Evolutionary conservation across 177 flowering plant species (phyloP).

Genomic region (Vitis hybrid): DNA sequence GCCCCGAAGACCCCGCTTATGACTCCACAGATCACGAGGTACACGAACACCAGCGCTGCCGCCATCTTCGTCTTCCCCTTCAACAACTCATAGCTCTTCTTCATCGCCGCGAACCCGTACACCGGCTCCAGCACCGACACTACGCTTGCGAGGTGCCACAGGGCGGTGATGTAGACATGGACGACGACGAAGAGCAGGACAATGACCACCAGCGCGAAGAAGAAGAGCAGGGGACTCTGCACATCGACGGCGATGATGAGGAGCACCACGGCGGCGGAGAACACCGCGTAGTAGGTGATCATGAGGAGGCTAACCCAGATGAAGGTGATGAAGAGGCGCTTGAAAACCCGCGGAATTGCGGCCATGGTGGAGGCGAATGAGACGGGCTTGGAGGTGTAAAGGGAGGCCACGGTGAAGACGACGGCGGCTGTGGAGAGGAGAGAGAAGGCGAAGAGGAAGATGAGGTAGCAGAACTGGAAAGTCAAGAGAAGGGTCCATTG

Average conservation of each 20-base stretch:
- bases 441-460: no score
- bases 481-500: no score
- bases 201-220: constrained; percentile 33
- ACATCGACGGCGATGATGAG: constrained; percentile 43
- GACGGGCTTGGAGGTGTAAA: no score
- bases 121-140: constrained; percentile 84
- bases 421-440: no score
- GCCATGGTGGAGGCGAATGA: no score
- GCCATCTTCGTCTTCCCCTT: constrained; percentile 62
- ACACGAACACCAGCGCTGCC: constrained; percentile 47
- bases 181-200: constrained; percentile 50
- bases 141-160: constrained; percentile 94
- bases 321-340: no score
- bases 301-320: no score
- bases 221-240: constrained; percentile 28
- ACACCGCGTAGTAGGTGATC: constrained; percentile 46
- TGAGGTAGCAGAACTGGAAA: no score
- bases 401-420: no score
- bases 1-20: constrained; percentile 53
- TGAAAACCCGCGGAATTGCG: no score
- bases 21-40: constrained; percentile 48
- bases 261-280: constrained; percentile 34
- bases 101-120: constrained; percentile 79
- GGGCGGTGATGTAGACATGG: constrained; percentile 79
- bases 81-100: constrained; percentile 84